phyloP scores from a whole-genome alignment of 1,139 yeast species.

The Hyphopichia burtonii region DNA sequence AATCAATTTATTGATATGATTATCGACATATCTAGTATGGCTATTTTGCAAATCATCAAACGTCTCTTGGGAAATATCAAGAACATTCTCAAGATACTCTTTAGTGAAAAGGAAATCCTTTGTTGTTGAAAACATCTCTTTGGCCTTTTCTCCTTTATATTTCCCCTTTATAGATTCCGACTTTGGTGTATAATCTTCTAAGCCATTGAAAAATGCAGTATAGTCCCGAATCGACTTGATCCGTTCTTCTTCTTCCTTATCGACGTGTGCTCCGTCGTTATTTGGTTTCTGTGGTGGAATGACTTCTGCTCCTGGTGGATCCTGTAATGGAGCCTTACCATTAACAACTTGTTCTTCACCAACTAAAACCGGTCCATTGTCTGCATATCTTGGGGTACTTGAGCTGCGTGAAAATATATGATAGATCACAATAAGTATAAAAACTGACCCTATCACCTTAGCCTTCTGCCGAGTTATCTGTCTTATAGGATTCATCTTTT shows the following conservation, averaged over 20 bases:
- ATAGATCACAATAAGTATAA: conserved; percentile 1
- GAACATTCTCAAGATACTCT: conserved; percentile 37
- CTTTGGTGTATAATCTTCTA: conserved; percentile 27
- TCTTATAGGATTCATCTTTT: background rate
- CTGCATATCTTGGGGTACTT: background rate
- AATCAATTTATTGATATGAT: conserved; percentile 30
- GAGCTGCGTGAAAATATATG: background rate
- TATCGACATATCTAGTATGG: conserved; percentile 30
- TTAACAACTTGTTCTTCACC: background rate
- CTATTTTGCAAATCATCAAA: conserved; percentile 29
- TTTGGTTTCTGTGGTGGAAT: background rate
- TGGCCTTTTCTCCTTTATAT: conserved; percentile 33
- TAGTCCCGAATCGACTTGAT: conserved; percentile 23
- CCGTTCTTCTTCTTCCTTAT: conserved; percentile 1
- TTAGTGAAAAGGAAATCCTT: conserved; percentile 34
- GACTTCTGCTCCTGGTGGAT: conserved; percentile 1
- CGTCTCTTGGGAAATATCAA: conserved; percentile 36
- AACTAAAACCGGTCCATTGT: conserved; percentile 1
- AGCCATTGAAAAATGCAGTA: conserved; percentile 29
- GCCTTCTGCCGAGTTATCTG: background rate
- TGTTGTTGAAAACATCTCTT: conserved; percentile 25
- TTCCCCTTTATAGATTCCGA: conserved; percentile 34
- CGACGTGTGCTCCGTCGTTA: background rate
- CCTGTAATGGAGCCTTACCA: background rate
- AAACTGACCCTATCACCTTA: background rate